Evolutionary conservation across 768 basidiomycete species (phyloP).

Genomic region (Trametes cingulata): DNA sequence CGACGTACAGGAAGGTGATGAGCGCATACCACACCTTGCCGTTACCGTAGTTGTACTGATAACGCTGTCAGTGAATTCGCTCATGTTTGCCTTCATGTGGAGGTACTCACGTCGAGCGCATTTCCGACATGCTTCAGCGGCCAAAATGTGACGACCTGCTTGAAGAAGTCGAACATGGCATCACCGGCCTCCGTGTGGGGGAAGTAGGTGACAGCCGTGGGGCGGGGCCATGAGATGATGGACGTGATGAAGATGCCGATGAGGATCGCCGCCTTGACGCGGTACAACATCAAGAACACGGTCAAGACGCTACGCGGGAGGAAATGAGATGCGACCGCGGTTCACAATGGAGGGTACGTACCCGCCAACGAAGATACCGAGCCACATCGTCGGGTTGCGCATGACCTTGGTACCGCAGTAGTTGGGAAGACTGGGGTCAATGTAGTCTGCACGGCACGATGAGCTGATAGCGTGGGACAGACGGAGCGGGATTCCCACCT

Average conservation of each 20-base stretch:
- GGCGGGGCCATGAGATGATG: constrained; percentile 86
- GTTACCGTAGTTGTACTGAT: constrained; percentile 43
- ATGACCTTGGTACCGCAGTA: constrained; percentile 69
- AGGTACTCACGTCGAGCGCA: constrained; percentile 57
- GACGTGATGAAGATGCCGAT: constrained; percentile 82
- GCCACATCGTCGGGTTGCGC: constrained; percentile 78
- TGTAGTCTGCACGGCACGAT: constrained; percentile 39
- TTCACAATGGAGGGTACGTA: constrained; percentile 32
- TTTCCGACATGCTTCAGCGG: constrained; percentile 62
- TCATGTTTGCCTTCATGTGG: neutral
- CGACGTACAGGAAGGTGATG: constrained; percentile 87
- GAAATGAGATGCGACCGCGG: neutral
- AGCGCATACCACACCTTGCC: constrained; percentile 86
- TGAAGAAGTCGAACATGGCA: constrained; percentile 80
- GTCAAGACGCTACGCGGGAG: constrained; percentile 60
- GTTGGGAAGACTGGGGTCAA: constrained; percentile 45
- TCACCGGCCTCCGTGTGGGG: constrained; percentile 71
- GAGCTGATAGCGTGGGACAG: too few relatives aligned
- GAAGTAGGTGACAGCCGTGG: constrained; percentile 78
- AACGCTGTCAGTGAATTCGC: neutral
- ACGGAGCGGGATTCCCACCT: constrained; percentile 32
- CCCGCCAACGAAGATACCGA: constrained; percentile 87
- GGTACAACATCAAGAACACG: constrained; percentile 79
- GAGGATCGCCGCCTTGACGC: constrained; percentile 79
- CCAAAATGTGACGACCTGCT: constrained; percentile 78